Evolutionary conservation across 1,284 basidiomycete genomes (phyloP).

Genomic region (Leccinum fallax): DNA sequence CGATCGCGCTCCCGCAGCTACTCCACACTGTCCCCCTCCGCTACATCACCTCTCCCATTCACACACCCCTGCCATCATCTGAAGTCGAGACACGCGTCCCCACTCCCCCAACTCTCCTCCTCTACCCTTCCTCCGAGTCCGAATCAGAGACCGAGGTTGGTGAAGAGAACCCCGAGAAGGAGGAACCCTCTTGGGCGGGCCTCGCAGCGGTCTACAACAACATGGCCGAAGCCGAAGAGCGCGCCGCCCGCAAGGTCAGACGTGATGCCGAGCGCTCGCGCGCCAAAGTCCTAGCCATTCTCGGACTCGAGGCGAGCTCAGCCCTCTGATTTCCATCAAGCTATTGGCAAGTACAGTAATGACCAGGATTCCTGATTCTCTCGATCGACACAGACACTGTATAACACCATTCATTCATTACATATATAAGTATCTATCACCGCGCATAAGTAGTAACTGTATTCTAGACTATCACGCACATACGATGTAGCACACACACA

Average conservation of each 20-base stretch:
- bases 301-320: not conserved
- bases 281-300: slow-evolving; percentile 8
- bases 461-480: not conserved
- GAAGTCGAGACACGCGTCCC: not conserved
- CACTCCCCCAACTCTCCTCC: not conserved
- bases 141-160: not conserved
- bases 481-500: not conserved
- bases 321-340: not conserved
- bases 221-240: slow-evolving; percentile 8
- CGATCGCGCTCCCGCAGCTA: slow-evolving; percentile 14
- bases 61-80: not conserved
- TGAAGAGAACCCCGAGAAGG: not conserved
- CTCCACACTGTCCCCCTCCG: not conserved
- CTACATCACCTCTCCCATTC: not conserved
- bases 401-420: not conserved
- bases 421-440: not conserved
- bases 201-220: slow-evolving; percentile 9
- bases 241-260: slow-evolving; percentile 12
- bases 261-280: slow-evolving; percentile 18
- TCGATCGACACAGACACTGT: not conserved
- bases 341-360: not conserved
- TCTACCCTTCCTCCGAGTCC: not conserved
- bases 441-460: not conserved
- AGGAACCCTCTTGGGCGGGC: not conserved
- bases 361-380: not conserved